phyloP scores from a whole-genome alignment of 345 rosid genomes.

The Toxicodendron radicans region DNA sequence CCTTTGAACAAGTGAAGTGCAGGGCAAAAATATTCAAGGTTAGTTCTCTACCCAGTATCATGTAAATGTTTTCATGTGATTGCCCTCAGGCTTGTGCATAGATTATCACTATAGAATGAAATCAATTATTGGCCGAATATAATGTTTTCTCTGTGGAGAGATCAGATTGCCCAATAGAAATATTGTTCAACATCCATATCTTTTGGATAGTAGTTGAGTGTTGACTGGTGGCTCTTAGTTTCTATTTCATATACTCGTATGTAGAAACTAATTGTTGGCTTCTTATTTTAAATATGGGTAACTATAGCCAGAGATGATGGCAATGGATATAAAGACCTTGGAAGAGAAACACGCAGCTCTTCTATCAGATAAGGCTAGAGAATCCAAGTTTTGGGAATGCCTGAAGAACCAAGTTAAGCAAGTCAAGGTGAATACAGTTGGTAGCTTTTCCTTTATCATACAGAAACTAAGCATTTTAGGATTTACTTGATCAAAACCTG shows the following conservation, averaged over 20 bases:
- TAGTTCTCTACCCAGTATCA: conserved; percentile 16
- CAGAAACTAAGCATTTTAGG: neutral
- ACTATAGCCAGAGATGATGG: conserved; percentile 61
- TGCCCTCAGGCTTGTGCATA: conserved; percentile 8
- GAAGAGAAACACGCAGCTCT: conserved; percentile 57
- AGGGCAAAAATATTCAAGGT: conserved; percentile 54
- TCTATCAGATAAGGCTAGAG: conserved; percentile 55
- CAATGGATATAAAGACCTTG: conserved; percentile 45
- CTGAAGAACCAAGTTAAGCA: conserved; percentile 50
- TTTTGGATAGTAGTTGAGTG: neutral
- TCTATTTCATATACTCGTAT: neutral
- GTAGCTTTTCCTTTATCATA: neutral
- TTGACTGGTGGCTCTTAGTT: neutral
- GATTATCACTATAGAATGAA: conserved; percentile 7
- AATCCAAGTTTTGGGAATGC: conserved; percentile 50
- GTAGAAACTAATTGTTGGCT: neutral
- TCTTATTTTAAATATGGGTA: conserved; percentile 10
- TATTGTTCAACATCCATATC: neutral
- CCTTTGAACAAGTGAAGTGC: conserved; percentile 44
- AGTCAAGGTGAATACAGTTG: conserved; percentile 45
- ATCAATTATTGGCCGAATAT: neutral
- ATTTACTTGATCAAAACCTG: neutral
- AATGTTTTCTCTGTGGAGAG: neutral
- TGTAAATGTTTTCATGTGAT: neutral
- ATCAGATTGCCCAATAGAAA: neutral